Base-by-base conservation (phyloP, 768 basidiomycete species). In the Trichaptum fuscoviolaceum region DNA sequence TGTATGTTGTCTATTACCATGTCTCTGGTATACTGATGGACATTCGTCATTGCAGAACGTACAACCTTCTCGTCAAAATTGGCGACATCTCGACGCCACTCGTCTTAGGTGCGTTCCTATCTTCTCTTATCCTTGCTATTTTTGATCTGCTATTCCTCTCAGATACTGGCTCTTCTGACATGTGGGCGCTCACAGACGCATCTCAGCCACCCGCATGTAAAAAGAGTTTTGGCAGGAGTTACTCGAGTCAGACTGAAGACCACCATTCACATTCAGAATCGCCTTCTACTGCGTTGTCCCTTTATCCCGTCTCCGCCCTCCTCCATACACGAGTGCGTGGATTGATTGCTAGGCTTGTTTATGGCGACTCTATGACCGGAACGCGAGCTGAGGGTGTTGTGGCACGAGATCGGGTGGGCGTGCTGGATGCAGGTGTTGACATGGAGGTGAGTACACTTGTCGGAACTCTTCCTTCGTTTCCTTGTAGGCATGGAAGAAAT, bases 301-400 rank as follows among this genome's bases (percentile, higher is more conserved):
- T 52, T 52, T 52, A 52, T 52, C 42, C 42, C 12, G 15, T 52
- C 15, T 52, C 42, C 15, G 12, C 42, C 15, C 42, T 52, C 42
- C 42, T 52, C 2, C 42, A 52, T 20, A 20, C 42, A 2, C 42
- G 42, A 2, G 20, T 52, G 15, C 42, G 20, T 15, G 42, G 42
- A 52, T 12, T 52, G 20, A 2, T 15, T 12, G 42, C 20, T 12
- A 67, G 73, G 10, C 78, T 92, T 12, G 75, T 79, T 10, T 93
- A 92, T 68, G 92, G 92, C 61, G 91, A 92, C 74, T 91, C 90
- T 1, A 73, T 69, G 8, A 89, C 89, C 2, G 88, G 87, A 0
- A 92, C 90, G 0, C 85, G 86, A 69, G 90, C 90, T 2, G 74
- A 76, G 59, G 91, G 91, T 0, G 73, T 81, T 17, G 82, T 92